Percentiles rank a stretch among this genome's conserved stretches.
These are phyloP conservation scores for Cryptococcus jaspeensis DNA, from an alignment of 1,284 basidiomycete genomes.

Conservation along the genomic window DNA sequence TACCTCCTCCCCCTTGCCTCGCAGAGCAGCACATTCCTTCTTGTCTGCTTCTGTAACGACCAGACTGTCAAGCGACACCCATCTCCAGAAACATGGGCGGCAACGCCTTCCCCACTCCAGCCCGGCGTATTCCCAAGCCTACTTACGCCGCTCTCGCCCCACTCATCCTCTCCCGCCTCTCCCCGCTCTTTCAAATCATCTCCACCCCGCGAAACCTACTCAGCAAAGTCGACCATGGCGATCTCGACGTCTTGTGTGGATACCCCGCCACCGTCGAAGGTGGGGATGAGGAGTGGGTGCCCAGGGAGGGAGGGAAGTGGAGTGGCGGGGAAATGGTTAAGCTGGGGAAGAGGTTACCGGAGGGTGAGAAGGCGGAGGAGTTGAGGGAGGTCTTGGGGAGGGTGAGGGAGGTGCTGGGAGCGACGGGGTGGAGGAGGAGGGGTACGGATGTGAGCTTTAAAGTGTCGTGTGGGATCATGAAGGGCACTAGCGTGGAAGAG, in stretches of 20 bases:
- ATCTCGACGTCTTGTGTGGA: constrained; percentile 36
- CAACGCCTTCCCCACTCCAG: constrained; percentile 27
- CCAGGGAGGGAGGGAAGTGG: not conserved
- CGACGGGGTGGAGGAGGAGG: constrained; percentile 13
- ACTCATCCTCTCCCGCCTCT: constrained; percentile 4
- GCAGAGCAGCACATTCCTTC: too few relatives aligned
- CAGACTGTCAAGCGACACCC: not conserved
- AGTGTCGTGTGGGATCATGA: constrained; percentile 7
- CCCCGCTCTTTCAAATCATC: constrained; percentile 11
- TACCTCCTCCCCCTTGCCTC: not conserved
- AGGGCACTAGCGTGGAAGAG: not conserved
- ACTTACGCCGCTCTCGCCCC: constrained; percentile 20
- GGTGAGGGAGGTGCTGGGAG: constrained; percentile 7
- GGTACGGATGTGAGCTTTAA: constrained; percentile 14
- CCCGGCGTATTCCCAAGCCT: constrained; percentile 22
- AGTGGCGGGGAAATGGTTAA: not conserved
- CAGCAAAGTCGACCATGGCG: constrained; percentile 36
- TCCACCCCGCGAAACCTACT: constrained; percentile 11
- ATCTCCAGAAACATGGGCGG: constrained; percentile 32
- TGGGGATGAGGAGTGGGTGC: constrained; percentile 12
- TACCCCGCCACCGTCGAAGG: constrained; percentile 15
- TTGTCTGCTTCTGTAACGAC: too few relatives aligned
- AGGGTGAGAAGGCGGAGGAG: constrained; percentile 4
- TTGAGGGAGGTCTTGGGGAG: constrained; percentile 18
- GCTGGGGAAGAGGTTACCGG: not conserved